phyloP scores from a whole-genome alignment of 345 rosid genomes.

The Aethionema arabicum region DNA sequence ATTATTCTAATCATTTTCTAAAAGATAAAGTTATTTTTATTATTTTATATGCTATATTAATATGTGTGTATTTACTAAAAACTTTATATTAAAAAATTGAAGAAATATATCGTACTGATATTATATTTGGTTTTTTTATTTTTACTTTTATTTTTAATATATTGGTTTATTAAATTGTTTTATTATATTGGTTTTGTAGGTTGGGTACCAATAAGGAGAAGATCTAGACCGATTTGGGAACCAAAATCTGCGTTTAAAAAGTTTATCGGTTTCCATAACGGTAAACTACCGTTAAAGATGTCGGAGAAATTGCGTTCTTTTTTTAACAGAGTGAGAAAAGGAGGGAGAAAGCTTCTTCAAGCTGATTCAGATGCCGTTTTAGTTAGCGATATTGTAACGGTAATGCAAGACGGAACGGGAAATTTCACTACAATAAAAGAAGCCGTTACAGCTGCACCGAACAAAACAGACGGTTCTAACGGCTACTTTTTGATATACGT shows the following conservation, averaged over 20 bases:
- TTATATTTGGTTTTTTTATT: too few relatives aligned
- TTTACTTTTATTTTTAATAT: neutral
- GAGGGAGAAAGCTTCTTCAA: slow-evolving; percentile 58
- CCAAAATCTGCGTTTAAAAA: slow-evolving; percentile 37
- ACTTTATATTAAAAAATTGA: too few relatives aligned
- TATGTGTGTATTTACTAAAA: too few relatives aligned
- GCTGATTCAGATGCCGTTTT: slow-evolving; percentile 29
- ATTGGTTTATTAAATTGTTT: neutral
- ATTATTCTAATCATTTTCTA: too few relatives aligned
- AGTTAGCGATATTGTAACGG: slow-evolving; percentile 64
- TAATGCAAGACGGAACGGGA: slow-evolving; percentile 68
- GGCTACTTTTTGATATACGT: slow-evolving; percentile 83
- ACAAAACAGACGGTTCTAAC: slow-evolving; percentile 47
- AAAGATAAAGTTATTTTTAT: too few relatives aligned
- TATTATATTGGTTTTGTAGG: slow-evolving; percentile 14
- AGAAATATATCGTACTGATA: too few relatives aligned
- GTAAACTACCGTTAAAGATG: slow-evolving; percentile 61
- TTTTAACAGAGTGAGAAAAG: slow-evolving; percentile 43
- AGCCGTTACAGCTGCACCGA: slow-evolving; percentile 77
- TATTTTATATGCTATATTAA: too few relatives aligned
- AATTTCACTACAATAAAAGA: slow-evolving; percentile 67
- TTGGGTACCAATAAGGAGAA: slow-evolving; percentile 34
- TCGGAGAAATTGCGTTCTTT: slow-evolving; percentile 47
- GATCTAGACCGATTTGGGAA: slow-evolving; percentile 34
- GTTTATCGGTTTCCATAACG: slow-evolving; percentile 40